phyloP scores from a whole-genome alignment of 306 rosid species.

The Vachellia collinsii region DNA sequence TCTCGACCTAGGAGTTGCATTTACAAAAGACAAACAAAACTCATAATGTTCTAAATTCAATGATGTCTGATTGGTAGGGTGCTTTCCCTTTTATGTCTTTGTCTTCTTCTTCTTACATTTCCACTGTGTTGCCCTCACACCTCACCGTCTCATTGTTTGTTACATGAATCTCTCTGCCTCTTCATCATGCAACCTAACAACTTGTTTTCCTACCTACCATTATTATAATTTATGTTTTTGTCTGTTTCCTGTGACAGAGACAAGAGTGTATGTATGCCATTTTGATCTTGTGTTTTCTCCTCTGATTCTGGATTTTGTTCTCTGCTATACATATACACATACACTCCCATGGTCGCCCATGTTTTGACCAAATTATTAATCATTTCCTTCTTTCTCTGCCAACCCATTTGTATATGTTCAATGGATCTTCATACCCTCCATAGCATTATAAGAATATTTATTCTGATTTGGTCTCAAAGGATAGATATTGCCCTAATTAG shows the following conservation, averaged over 20 bases:
- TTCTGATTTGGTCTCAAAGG: neutral
- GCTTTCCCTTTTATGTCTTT: conserved; percentile 23
- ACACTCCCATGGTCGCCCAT: conserved; percentile 30
- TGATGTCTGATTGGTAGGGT: conserved; percentile 39
- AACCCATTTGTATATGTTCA: conserved; percentile 31
- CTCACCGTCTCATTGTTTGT: conserved; percentile 9
- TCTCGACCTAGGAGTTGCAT: conserved; percentile 13
- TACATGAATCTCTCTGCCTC: conserved; percentile 35
- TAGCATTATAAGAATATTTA: neutral
- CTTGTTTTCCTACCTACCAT: conserved; percentile 36
- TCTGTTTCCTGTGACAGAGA: conserved; percentile 35
- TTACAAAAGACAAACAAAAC: conserved; percentile 41
- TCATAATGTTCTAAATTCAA: conserved; percentile 28
- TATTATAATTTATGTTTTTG: conserved; percentile 21
- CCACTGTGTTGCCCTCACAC: conserved; percentile 9
- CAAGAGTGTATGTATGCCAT: conserved; percentile 1
- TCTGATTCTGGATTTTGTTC: conserved; percentile 28
- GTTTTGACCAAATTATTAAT: conserved; percentile 29
- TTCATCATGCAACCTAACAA: conserved; percentile 42
- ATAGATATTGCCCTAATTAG: neutral
- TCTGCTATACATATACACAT: conserved; percentile 23
- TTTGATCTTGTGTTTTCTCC: neutral
- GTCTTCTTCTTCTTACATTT: conserved; percentile 41
- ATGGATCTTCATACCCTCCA: neutral
- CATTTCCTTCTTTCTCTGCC: conserved; percentile 12